Base-by-base conservation (phyloP, 1,139 yeast genomes). In the Geotrichum restrictum region DNA sequence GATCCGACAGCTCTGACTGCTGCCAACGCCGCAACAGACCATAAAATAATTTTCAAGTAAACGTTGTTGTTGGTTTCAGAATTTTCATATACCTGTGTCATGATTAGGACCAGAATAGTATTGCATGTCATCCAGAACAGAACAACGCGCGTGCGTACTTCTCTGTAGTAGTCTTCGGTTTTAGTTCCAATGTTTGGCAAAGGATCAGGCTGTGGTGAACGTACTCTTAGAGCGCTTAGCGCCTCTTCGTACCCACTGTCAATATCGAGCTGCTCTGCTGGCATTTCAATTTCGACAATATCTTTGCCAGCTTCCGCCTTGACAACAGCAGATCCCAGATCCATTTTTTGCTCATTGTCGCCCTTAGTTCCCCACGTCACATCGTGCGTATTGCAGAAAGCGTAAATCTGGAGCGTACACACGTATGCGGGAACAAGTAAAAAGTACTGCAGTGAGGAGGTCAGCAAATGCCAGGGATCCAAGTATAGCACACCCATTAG, bases 321-420 rank as follows among this genome's bases (percentile, higher is more conserved):
- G 51, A 77, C 79, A 27, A 78, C 82, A 13, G 88, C 89, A 27
- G 80, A 76, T 44, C 88, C 86, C 52, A 83, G 71, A 52, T 78
- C 82, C 62, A 81, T 82, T 14, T 82, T 76, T 47, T 83, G 85
- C 59, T 82, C 81, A 59, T 85, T 86, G 57, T 91, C 96, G 60
- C 97, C 97, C 67, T 89, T 89, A 0, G 97, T 91, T 70, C 97
- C 97, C 97, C 97, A 91, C 0, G 96, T 85, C 50, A 89, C 95
- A 74, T 89, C 97, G 71, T 89, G 96, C 3, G 96, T 88, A 66
- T 89, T 89, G 72, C 98, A 89, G 69, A 88, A 88, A 1, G 98
- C 96, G 72, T 88, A 89, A 54, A 89, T 88, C 69, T 89, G 97
- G 57, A 89, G 74, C 0, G 96, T 85, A 70, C 96, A 88, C 2